Conservation (phyloP, 371 early-diverging fungal genomes). For the Mucor saturninus region DNA sequence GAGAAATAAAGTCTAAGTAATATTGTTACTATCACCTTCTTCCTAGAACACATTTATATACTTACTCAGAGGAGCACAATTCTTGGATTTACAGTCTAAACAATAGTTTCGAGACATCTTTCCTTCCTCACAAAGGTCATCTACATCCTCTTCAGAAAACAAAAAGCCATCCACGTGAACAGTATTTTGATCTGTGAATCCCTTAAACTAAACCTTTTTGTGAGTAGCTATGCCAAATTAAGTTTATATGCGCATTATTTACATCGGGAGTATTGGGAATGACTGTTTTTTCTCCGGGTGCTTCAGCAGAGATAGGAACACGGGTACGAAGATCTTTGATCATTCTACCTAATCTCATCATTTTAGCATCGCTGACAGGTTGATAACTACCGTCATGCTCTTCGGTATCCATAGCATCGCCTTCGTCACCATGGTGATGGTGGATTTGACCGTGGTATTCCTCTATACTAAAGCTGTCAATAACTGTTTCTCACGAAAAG, state of each 20-base stretch:
- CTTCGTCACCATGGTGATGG: constrained; percentile 23
- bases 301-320: constrained; percentile 65
- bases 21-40: not conserved
- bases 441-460: constrained; percentile 48
- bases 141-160: constrained; percentile 69
- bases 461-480: constrained; percentile 26
- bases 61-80: constrained; percentile 53
- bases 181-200: constrained; percentile 59
- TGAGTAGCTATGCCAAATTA: not conserved
- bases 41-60: not conserved
- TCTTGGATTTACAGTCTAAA: constrained; percentile 61
- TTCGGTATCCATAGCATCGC: constrained; percentile 30
- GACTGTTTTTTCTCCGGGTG: constrained; percentile 61
- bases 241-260: not conserved
- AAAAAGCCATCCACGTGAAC: constrained; percentile 71
- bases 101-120: constrained; percentile 68
- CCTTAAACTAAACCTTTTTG: constrained; percentile 48
- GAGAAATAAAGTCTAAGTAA: constrained; percentile 66
- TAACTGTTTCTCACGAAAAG: not conserved
- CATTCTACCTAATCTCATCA: constrained; percentile 53
- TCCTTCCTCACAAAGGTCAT: constrained; percentile 65
- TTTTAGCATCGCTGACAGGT: constrained; percentile 49
- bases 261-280: constrained; percentile 63
- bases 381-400: constrained; percentile 38
- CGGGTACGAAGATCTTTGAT: constrained; percentile 59